Base-by-base conservation (phyloP, 768 basidiomycete genomes). In the Xerocomellus amylosporus region DNA sequence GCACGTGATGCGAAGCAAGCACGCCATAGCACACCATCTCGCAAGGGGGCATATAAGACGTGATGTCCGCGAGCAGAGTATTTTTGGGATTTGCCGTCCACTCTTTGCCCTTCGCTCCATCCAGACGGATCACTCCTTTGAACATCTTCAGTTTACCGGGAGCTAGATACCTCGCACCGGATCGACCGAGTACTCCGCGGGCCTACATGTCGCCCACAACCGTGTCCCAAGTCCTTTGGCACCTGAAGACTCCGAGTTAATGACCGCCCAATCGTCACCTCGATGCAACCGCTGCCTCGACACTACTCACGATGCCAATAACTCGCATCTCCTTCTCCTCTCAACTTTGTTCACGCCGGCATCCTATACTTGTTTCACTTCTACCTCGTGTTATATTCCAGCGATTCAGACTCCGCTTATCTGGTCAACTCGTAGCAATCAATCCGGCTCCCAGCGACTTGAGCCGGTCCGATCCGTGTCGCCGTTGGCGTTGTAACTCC, bases 1-100 rank as follows among this genome's bases (percentile, higher is more conserved):
- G 48, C 69, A 70, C 64, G 69, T 70, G 69, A 66, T 61, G 70
- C 41, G 70, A 70, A 58, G 52, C 43, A 45, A 70, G 66, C 69
- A 72, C 68, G 68, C 64, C 60, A 70, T 68, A 51, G 56, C 54
- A 56, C 56, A 50, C 58, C 40, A 63, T 67, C 46, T 10, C n/a
- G 20, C 33, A 14, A 5, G 28, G 17, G 6, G 13, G 4, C 24
- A 70, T 68, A 69, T 67, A 66, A 70, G 51, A 46, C 9, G 15
- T 2, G 36, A 19, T 19, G 13, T 3, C 8, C 19, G 36, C 7
- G 4, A 8, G 5, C 0, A 0, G 4, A 56, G 13, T 1, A 9
- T 0, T 24, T 56, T 24, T 51, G 9, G 30, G 1, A 39, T 56
- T 33, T 45, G 0, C n/a, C 42, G 28, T 6, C 38, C 13, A 17